Conservation (phyloP, 352 stramenopile species). For the Phytophthora macrochlamydospora region DNA sequence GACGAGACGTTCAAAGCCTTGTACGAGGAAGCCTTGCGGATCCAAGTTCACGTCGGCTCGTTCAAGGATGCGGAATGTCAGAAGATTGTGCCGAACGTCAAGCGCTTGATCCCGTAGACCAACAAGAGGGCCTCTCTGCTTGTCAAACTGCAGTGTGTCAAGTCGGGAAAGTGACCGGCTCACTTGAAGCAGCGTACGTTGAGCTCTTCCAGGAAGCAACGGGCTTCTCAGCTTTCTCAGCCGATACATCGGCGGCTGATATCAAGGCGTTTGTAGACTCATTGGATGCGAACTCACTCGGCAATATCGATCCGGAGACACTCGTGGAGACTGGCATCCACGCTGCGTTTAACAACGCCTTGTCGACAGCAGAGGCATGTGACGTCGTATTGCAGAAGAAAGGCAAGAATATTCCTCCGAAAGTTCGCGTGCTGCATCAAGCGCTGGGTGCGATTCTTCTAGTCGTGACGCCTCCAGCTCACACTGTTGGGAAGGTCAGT, state of each 20-base stretch:
- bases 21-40: conserved; percentile 67
- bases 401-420: conserved; percentile 55
- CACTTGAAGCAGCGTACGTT: conserved; percentile 48
- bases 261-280: conserved; percentile 39
- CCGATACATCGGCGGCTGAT: conserved; percentile 36
- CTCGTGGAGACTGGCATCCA: conserved; percentile 64
- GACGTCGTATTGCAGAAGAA: conserved; percentile 55
- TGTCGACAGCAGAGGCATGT: conserved; percentile 43
- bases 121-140: conserved; percentile 53
- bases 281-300: conserved; percentile 29
- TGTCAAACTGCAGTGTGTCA: conserved; percentile 72
- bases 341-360: conserved; percentile 41
- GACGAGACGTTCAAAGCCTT: conserved; percentile 39
- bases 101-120: conserved; percentile 39
- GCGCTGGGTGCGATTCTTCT: conserved; percentile 57
- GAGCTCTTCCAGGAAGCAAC: conserved; percentile 74
- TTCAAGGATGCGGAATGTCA: conserved; percentile 82
- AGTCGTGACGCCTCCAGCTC: conserved; percentile 19
- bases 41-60: conserved; percentile 74
- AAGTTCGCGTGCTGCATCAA: conserved; percentile 59
- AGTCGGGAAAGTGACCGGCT: conserved; percentile 49
- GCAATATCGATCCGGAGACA: conserved; percentile 59
- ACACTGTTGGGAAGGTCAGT: conserved; percentile 25
- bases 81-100: conserved; percentile 70
- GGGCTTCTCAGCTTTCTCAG: conserved; percentile 41